Conservation (phyloP, 2,329 filamentous ascomycete genomes). For the Penicillium sp. region DNA sequence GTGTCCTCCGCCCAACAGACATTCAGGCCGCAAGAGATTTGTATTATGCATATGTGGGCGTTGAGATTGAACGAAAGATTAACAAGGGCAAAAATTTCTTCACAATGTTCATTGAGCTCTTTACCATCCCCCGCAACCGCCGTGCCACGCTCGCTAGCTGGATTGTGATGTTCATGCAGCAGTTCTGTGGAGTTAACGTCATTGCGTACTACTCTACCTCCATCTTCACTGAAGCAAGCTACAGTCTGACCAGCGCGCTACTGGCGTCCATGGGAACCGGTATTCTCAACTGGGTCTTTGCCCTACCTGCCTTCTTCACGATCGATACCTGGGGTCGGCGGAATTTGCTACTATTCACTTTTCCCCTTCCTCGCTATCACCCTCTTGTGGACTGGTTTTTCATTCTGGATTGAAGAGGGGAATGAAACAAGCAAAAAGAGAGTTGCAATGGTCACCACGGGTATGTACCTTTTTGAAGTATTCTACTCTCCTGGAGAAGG, state of each 20-base stretch:
- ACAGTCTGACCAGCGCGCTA: constrained; percentile 54
- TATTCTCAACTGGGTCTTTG: constrained; percentile 65
- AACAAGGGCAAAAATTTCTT: no score
- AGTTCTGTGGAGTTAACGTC: constrained; percentile 57
- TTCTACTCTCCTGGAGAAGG: constrained; percentile 59
- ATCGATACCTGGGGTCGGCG: constrained; percentile 67
- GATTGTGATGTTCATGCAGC: constrained; percentile 59
- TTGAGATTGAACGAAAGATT: no score
- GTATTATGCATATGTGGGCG: no score
- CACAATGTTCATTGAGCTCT: no score
- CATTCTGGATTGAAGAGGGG: constrained; percentile 49
- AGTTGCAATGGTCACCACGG: constrained; percentile 45
- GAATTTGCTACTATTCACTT: constrained; percentile 60
- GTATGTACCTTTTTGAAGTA: constrained; percentile 52
- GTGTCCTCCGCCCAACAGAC: no score
- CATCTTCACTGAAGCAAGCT: constrained; percentile 59
- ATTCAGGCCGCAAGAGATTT: no score
- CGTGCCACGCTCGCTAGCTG: no score
- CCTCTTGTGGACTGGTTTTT: constrained; percentile 52
- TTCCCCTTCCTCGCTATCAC: constrained; percentile 60
- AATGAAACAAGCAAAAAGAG: constrained; percentile 33
- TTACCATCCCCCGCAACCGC: no score
- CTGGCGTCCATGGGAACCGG: constrained; percentile 64
- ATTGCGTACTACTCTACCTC: constrained; percentile 63
- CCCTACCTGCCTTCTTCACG: constrained; percentile 63